These are phyloP conservation scores for Ganoderma lingzhi DNA, from an alignment of 1,284 basidiomycete species.

Conservation along the genomic window DNA sequence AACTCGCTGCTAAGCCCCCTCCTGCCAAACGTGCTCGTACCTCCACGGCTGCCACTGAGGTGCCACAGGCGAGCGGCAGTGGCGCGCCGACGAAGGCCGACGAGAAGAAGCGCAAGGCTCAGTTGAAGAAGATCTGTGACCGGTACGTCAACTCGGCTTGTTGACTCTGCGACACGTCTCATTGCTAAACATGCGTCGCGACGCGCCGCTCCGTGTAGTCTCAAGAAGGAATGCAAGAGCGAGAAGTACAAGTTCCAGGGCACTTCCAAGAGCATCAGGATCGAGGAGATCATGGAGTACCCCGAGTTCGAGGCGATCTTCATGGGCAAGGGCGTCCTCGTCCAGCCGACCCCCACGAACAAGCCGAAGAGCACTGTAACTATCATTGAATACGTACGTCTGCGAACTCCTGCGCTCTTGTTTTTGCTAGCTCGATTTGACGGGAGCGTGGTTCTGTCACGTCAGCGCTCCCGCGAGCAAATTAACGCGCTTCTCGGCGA, in stretches of 20 bases:
- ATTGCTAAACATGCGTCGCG: background rate
- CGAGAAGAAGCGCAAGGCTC: slow-evolving; percentile 49
- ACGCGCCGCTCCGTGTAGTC: slow-evolving; percentile 28
- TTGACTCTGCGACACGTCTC: background rate
- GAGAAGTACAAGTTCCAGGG: slow-evolving; percentile 50
- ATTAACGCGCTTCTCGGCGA: slow-evolving; percentile 45
- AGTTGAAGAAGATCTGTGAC: slow-evolving; percentile 51
- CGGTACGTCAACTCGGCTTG: slow-evolving; percentile 34
- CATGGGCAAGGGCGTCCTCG: slow-evolving; percentile 41
- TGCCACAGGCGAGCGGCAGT: slow-evolving; percentile 21
- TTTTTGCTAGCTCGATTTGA: slow-evolving; percentile 33
- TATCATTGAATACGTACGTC: slow-evolving; percentile 27
- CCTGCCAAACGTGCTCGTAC: slow-evolving; percentile 34
- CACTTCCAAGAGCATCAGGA: slow-evolving; percentile 18
- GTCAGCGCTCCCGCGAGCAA: background rate
- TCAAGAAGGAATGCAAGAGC: slow-evolving; percentile 53
- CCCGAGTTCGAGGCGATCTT: slow-evolving; percentile 49
- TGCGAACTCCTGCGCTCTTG: background rate
- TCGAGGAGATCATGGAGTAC: slow-evolving; percentile 44
- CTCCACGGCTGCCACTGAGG: slow-evolving; percentile 34
- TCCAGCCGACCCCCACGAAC: slow-evolving; percentile 12
- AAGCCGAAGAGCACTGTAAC: slow-evolving; percentile 12
- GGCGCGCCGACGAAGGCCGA: slow-evolving; percentile 42
- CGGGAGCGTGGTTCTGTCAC: slow-evolving; percentile 26
- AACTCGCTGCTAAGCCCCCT: slow-evolving; percentile 38